Conservation (phyloP, 208 protist species). For the Crithidia expoeki region DNA sequence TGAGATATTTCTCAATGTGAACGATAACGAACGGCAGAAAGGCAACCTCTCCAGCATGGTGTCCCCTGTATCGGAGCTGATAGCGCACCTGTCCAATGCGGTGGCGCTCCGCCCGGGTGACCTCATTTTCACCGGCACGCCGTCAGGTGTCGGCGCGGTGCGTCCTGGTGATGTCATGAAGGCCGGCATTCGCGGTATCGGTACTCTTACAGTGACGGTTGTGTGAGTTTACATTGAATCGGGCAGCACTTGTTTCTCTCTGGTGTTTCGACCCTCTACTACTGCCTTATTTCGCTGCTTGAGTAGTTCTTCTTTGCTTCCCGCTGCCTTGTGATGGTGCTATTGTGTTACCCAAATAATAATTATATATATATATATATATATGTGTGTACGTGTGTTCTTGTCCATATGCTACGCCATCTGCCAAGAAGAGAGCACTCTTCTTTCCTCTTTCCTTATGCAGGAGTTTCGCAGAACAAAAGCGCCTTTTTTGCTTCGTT, state of each 20-base stretch:
- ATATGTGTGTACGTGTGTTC: too few species aligned
- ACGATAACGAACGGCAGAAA: slow-evolving; percentile 64
- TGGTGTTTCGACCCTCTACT: not conserved
- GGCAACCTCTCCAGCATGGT: slow-evolving; percentile 73
- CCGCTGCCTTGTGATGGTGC: not conserved
- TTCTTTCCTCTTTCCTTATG: too few species aligned
- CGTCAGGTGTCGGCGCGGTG: slow-evolving; percentile 79
- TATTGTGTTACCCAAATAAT: too few species aligned
- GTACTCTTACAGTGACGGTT: slow-evolving; percentile 50
- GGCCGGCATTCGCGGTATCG: slow-evolving; percentile 64
- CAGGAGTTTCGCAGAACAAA: too few species aligned
- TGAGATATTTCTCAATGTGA: slow-evolving; percentile 66
- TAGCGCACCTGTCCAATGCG: slow-evolving; percentile 66
- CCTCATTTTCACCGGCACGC: slow-evolving; percentile 89
- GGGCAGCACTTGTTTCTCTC: not conserved
- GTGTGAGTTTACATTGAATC: slow-evolving; percentile 15
- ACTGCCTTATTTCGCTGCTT: not conserved
- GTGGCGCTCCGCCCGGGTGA: slow-evolving; percentile 84
- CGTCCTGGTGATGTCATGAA: slow-evolving; percentile 70
- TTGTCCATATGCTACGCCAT: too few species aligned
- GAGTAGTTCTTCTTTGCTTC: too few species aligned
- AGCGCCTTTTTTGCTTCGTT: too few species aligned
- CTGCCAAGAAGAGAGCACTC: too few species aligned
- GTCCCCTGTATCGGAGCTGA: slow-evolving; percentile 53
- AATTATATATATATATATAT: too few species aligned